phyloP scores from a whole-genome alignment of 1,284 basidiomycete genomes.

The Hypsizygus ulmarius region DNA sequence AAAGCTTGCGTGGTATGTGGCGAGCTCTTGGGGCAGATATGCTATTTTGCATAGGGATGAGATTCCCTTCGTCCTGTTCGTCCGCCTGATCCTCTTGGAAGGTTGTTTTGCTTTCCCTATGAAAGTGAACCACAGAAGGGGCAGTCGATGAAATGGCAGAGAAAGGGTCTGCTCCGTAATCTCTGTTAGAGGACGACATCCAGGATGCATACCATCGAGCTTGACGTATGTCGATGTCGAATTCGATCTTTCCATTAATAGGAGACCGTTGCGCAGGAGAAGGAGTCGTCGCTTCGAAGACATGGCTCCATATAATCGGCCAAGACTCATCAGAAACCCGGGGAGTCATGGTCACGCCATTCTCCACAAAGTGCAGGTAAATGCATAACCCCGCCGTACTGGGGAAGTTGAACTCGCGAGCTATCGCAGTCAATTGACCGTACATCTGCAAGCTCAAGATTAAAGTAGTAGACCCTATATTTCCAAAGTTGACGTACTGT shows the following conservation, averaged over 20 bases:
- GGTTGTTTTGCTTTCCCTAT: constrained; percentile 52
- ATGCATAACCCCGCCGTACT: constrained; percentile 71
- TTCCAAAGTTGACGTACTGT: constrained; percentile 45
- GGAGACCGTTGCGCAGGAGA: constrained; percentile 44
- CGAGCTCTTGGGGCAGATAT: constrained; percentile 27
- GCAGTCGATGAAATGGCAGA: constrained; percentile 39
- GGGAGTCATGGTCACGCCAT: constrained; percentile 54
- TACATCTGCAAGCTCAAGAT: constrained; percentile 50
- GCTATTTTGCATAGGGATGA: constrained; percentile 2
- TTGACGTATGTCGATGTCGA: constrained; percentile 69
- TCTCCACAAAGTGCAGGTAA: constrained; percentile 63
- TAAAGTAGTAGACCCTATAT: not conserved
- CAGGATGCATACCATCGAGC: constrained; percentile 75
- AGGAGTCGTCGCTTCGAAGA: constrained; percentile 43
- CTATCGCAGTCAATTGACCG: constrained; percentile 71
- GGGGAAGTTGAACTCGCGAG: constrained; percentile 77
- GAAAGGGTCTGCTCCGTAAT: constrained; percentile 41
- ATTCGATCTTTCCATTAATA: constrained; percentile 70
- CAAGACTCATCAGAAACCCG: constrained; percentile 77
- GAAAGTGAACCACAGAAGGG: constrained; percentile 47
- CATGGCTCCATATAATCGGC: constrained; percentile 66
- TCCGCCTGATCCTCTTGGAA: constrained; percentile 33
- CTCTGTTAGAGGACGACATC: constrained; percentile 50
- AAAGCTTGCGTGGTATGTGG: constrained; percentile 63
- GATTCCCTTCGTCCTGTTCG: constrained; percentile 5